A percentile compares a stretch with the other conserved stretches of the same genome.
These are phyloP conservation scores for Rhodosporidiobolus sp. DNA, from an alignment of 768 basidiomycete species.

Conservation along the genomic window DNA sequence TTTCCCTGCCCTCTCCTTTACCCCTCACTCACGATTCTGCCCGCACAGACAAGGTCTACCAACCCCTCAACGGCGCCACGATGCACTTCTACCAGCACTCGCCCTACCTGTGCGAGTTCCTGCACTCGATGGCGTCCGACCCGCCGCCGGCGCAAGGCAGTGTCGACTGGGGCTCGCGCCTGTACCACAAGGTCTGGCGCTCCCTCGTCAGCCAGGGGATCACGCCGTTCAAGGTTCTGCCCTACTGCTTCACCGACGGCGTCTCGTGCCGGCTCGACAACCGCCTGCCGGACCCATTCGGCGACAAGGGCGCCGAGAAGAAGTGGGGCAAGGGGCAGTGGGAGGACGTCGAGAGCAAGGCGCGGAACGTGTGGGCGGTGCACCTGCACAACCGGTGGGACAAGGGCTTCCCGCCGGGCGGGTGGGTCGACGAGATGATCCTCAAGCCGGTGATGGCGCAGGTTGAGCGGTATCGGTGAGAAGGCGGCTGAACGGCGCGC, in stretches of 20 bases:
- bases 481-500: no score
- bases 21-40: not conserved
- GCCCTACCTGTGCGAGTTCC: constrained; percentile 94
- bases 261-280: constrained; percentile 89
- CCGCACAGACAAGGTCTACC: constrained; percentile 64
- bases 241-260: constrained; percentile 91
- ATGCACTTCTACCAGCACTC: constrained; percentile 90
- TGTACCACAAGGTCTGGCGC: constrained; percentile 89
- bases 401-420: constrained; percentile 72
- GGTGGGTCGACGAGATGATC: constrained; percentile 83
- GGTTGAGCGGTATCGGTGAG: not conserved
- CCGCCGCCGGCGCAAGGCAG: constrained; percentile 69
- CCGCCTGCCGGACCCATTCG: constrained; percentile 87
- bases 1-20: not conserved
- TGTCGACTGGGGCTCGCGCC: constrained; percentile 88
- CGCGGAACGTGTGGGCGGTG: constrained; percentile 76
- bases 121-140: constrained; percentile 79
- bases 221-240: constrained; percentile 84
- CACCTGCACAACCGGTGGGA: constrained; percentile 97
- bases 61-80: constrained; percentile 83
- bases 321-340: constrained; percentile 61
- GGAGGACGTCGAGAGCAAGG: constrained; percentile 60
- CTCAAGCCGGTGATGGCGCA: constrained; percentile 47
- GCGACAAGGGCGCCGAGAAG: constrained; percentile 51
- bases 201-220: constrained; percentile 68